phyloP scores from a whole-genome alignment of 2,329 filamentous ascomycete genomes.

The Trichoderma sp. region DNA sequence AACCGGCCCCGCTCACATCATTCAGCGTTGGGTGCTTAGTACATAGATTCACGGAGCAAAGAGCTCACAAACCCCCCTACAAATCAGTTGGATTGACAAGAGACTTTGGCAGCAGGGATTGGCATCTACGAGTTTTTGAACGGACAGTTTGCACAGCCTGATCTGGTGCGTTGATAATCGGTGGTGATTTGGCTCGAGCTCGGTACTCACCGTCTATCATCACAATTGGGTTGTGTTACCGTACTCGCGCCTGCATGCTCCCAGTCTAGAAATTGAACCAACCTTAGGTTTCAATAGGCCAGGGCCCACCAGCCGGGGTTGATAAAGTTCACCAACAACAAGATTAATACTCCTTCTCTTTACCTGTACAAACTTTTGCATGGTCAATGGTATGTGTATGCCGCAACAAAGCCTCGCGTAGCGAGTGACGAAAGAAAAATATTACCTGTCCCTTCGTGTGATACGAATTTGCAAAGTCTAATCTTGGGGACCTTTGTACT shows the following conservation, averaged over 20 bases:
- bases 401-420: neutral
- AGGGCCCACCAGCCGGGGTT: neutral
- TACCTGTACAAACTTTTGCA: neutral
- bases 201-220: neutral
- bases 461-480: constrained; percentile 7
- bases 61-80: neutral
- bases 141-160: neutral
- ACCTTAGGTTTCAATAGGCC: neutral
- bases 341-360: neutral
- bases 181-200: neutral
- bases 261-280: neutral
- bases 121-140: neutral
- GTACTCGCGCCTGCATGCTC: neutral
- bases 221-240: neutral
- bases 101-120: neutral
- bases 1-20: constrained; percentile 3
- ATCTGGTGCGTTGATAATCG: neutral
- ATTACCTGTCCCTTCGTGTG: neutral
- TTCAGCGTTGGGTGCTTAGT: neutral
- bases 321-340: neutral
- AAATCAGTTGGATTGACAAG: neutral
- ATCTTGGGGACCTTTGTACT: neutral
- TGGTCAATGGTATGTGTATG: neutral
- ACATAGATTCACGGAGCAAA: neutral
- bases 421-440: neutral